Conservation (phyloP, 2,329 filamentous ascomycete species). For the Cercospora zeina region DNA sequence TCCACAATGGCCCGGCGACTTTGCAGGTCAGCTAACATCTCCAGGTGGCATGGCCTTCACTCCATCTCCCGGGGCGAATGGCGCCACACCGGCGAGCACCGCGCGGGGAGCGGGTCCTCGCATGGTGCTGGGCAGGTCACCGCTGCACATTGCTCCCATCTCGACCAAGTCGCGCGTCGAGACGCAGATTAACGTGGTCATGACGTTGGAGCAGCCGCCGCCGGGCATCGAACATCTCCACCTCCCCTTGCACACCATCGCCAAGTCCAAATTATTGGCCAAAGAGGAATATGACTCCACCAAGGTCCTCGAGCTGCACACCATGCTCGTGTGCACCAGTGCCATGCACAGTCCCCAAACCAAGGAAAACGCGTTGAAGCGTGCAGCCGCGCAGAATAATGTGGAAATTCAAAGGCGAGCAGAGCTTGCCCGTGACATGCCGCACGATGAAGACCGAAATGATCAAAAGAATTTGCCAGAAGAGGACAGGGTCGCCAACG, state of each 20-base stretch:
- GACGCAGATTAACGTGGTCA: slow-evolving; percentile 87
- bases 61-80: slow-evolving; percentile 40
- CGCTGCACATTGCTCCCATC: slow-evolving; percentile 42
- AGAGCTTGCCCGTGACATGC: slow-evolving; percentile 30
- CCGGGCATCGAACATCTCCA: slow-evolving; percentile 76
- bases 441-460: slow-evolving; percentile 46
- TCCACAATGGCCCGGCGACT: slow-evolving; percentile 39
- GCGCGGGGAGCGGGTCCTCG: slow-evolving; percentile 22
- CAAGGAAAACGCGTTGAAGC: slow-evolving; percentile 65
- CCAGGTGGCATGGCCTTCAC: slow-evolving; percentile 39
- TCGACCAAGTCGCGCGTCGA: slow-evolving; percentile 82
- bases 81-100: slow-evolving; percentile 29
- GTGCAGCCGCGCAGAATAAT: slow-evolving; percentile 52
- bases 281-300: slow-evolving; percentile 68
- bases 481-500: slow-evolving; percentile 75
- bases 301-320: slow-evolving; percentile 76
- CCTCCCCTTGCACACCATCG: slow-evolving; percentile 85
- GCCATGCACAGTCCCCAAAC: slow-evolving; percentile 75
- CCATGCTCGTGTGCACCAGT: slow-evolving; percentile 85
- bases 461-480: slow-evolving; percentile 56
- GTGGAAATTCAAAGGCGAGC: slow-evolving; percentile 50
- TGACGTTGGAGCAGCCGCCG: slow-evolving; percentile 75
- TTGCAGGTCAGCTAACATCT: slow-evolving; percentile 37
- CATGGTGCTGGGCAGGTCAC: slow-evolving; percentile 32
- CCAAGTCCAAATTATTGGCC: slow-evolving; percentile 85